Evolutionary conservation across 2,329 filamentous ascomycete species (phyloP).

Genomic region (Aureobasidium subglaciale): DNA sequence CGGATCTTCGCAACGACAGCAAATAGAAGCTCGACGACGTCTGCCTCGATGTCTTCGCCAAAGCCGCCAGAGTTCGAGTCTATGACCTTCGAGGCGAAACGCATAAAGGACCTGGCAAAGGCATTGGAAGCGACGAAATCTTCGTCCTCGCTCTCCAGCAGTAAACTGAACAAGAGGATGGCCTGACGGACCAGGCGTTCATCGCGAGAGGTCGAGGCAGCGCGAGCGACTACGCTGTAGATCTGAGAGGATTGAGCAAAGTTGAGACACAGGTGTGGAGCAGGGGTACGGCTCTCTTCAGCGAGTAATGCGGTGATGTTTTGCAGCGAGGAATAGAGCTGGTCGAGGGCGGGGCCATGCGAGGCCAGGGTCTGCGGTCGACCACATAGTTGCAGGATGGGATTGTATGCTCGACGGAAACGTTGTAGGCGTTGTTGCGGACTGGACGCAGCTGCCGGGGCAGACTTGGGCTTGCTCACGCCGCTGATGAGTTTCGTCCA

Average conservation of each 20-base stretch:
- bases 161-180: slow-evolving; percentile 77
- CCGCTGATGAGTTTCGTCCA: slow-evolving; percentile 58
- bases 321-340: slow-evolving; percentile 48
- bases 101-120: slow-evolving; percentile 83
- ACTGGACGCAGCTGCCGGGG: slow-evolving; percentile 40
- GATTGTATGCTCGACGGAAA: slow-evolving; percentile 56
- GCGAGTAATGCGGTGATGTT: slow-evolving; percentile 62
- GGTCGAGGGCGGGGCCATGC: slow-evolving; percentile 44
- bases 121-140: slow-evolving; percentile 80
- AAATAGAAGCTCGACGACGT: slow-evolving; percentile 88
- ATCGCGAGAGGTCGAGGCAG: slow-evolving; percentile 77
- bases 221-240: slow-evolving; percentile 82
- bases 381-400: slow-evolving; percentile 56
- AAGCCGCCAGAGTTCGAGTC: slow-evolving; percentile 66
- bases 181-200: slow-evolving; percentile 80
- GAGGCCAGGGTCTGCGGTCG: slow-evolving; percentile 44
- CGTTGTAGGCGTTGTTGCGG: slow-evolving; percentile 54
- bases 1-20: slow-evolving; percentile 95
- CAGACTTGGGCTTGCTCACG: slow-evolving; percentile 43
- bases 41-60: slow-evolving; percentile 73
- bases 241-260: slow-evolving; percentile 83
- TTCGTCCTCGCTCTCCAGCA: slow-evolving; percentile 95
- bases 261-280: slow-evolving; percentile 84
- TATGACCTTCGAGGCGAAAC: slow-evolving; percentile 72
- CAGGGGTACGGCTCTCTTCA: slow-evolving; percentile 80